phyloP scores from a whole-genome alignment of 176 grass and related monocot species.

The Rhynchospora pubera region DNA sequence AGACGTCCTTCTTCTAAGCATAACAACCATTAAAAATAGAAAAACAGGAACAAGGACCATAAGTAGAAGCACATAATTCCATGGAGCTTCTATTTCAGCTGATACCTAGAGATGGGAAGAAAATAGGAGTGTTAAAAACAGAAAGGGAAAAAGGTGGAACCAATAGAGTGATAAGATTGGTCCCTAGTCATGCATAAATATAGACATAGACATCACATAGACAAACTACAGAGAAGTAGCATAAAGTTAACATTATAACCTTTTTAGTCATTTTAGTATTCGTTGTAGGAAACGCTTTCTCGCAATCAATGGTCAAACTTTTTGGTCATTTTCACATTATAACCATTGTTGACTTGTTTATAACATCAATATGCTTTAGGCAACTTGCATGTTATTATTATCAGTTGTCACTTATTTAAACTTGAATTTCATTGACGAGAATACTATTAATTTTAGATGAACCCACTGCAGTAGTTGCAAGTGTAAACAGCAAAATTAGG shows the following conservation, averaged over 20 bases:
- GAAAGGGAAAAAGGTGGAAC: neutral
- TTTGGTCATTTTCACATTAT: neutral
- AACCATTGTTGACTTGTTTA: neutral
- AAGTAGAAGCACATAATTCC: conserved; percentile 31
- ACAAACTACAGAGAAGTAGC: neutral
- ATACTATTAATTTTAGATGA: neutral
- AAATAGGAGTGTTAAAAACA: neutral
- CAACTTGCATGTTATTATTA: neutral
- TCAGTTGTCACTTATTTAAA: neutral
- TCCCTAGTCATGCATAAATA: neutral
- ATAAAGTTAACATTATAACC: neutral
- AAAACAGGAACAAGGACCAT: neutral
- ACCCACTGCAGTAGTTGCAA: neutral
- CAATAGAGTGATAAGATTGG: neutral
- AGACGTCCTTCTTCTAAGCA: conserved; percentile 51
- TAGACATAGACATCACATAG: neutral
- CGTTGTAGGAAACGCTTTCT: neutral
- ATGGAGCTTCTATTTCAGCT: conserved; percentile 21
- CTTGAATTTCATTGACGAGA: neutral
- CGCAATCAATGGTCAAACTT: neutral
- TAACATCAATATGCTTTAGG: neutral
- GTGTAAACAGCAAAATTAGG: neutral
- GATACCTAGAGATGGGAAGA: conserved; percentile 28
- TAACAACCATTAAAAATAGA: conserved; percentile 43
- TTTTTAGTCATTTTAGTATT: too few species aligned